Conservation (phyloP, 139 green algal species). For the Dunaliella sp. region DNA sequence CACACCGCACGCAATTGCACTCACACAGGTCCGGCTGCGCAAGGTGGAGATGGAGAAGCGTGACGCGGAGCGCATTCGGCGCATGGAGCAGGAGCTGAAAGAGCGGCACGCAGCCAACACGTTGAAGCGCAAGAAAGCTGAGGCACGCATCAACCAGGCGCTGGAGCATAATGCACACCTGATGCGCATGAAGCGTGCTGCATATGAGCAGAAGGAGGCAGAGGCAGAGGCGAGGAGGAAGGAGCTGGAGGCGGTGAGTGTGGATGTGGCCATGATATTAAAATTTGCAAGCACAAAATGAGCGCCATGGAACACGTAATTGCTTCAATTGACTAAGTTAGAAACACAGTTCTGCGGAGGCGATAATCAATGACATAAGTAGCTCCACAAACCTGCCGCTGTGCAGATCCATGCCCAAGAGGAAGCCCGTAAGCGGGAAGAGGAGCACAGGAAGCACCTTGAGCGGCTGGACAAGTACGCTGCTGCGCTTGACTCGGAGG, state of each 20-base stretch:
- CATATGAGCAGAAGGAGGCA: constrained; percentile 49
- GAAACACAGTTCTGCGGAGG: no score
- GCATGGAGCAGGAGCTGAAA: constrained; percentile 48
- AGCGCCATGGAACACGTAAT: no score
- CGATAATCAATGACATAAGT: no score
- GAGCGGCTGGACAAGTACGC: constrained; percentile 55
- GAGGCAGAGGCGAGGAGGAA: constrained; percentile 24
- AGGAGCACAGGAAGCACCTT: constrained; percentile 33
- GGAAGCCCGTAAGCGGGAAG: constrained; percentile 26
- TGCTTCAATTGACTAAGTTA: no score
- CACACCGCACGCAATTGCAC: no score
- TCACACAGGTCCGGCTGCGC: constrained; percentile 25
- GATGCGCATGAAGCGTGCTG: constrained; percentile 46
- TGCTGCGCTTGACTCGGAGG: constrained; percentile 43
- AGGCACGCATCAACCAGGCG: constrained; percentile 61
- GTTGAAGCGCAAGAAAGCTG: constrained; percentile 63
- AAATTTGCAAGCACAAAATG: no score
- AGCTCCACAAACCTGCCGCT: no score
- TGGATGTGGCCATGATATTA: not conserved
- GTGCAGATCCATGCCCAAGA: constrained; percentile 2
- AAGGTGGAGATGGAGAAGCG: constrained; percentile 49
- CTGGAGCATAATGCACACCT: constrained; percentile 45
- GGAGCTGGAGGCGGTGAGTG: constrained; percentile 28
- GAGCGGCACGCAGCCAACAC: constrained; percentile 45
- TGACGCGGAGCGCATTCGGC: constrained; percentile 51